Percentiles rank a stretch among this genome's conserved stretches.
Evolutionary conservation across 371 early-diverging fungal species (phyloP).

Genomic region (Apophysomyces elegans): DNA sequence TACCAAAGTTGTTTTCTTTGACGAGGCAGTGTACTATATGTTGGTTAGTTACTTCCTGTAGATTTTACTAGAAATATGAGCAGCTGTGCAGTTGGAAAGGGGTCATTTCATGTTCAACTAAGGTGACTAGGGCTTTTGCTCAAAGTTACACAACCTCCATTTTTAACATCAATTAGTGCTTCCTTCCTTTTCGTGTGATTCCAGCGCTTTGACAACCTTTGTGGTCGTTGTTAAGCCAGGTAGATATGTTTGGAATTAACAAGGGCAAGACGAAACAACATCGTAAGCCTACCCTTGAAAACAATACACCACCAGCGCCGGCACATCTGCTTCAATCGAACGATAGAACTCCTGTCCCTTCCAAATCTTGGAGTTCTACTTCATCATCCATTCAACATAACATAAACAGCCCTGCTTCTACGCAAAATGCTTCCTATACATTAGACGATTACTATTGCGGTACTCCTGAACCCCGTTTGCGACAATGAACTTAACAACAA

Average conservation of each 20-base stretch:
- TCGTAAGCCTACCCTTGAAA: slow-evolving; percentile 17
- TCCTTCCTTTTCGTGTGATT: neutral
- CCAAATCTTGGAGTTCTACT: slow-evolving; percentile 16
- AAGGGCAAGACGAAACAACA: slow-evolving; percentile 34
- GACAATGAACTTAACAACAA: slow-evolving; percentile 8
- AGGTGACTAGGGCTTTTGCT: neutral
- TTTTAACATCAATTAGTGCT: neutral
- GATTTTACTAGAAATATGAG: too few relatives aligned
- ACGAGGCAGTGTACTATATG: too few relatives aligned
- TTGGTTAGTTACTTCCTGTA: too few relatives aligned
- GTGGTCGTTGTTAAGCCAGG: slow-evolving; percentile 8
- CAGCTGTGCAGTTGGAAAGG: too few relatives aligned
- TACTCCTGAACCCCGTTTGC: neutral
- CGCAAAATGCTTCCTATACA: slow-evolving; percentile 17
- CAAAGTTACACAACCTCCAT: slow-evolving; percentile 5
- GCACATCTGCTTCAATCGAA: slow-evolving; percentile 10
- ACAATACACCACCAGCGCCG: slow-evolving; percentile 14
- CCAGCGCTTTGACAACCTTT: slow-evolving; percentile 7
- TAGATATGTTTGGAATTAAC: slow-evolving; percentile 39
- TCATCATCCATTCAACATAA: slow-evolving; percentile 11
- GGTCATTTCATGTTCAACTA: too few relatives aligned
- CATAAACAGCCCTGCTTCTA: slow-evolving; percentile 12
- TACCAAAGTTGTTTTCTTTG: too few relatives aligned
- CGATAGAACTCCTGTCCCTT: slow-evolving; percentile 15
- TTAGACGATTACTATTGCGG: slow-evolving; percentile 25